phyloP scores from a whole-genome alignment of 2,329 filamentous ascomycete genomes.

The Trichophyton mentagrophytes region DNA sequence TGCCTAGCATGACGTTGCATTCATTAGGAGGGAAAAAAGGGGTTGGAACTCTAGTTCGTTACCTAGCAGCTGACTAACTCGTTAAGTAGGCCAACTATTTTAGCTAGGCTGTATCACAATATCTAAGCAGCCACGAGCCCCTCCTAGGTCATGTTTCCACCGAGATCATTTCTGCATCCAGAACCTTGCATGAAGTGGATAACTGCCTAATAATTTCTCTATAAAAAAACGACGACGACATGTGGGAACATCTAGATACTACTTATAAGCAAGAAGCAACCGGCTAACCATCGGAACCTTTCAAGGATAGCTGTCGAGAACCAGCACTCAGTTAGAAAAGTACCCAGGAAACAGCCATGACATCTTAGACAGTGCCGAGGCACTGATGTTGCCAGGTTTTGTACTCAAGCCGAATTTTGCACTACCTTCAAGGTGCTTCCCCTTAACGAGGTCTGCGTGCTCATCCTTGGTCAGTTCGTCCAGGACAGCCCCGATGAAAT shows the following conservation, averaged over 20 bases:
- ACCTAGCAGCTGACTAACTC: too few species aligned
- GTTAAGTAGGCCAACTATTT: neutral
- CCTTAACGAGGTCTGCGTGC: conserved; percentile 60
- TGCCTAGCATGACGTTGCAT: too few species aligned
- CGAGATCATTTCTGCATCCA: too few species aligned
- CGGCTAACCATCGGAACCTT: neutral
- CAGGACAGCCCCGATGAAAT: conserved; percentile 66
- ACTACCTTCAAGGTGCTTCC: conserved; percentile 66
- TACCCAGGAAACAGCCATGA: conserved; percentile 82
- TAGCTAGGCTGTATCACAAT: neutral
- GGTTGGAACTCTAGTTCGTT: too few species aligned
- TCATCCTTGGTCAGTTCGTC: conserved; percentile 72
- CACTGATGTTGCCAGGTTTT: conserved; percentile 57
- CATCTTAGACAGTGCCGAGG: conserved; percentile 65
- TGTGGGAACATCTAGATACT: too few species aligned
- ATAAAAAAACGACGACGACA: neutral
- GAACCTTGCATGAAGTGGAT: neutral
- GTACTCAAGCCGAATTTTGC: conserved; percentile 77
- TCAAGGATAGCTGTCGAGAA: neutral
- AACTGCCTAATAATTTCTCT: neutral
- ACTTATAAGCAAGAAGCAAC: neutral
- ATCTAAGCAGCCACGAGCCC: neutral
- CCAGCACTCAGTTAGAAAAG: conserved; percentile 35
- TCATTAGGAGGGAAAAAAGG: too few species aligned
- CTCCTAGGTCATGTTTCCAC: too few species aligned